A percentile compares a stretch with the other conserved stretches of the same genome.
phyloP scores from a whole-genome alignment of 768 basidiomycete genomes.

The Auricularia heimuer region DNA sequence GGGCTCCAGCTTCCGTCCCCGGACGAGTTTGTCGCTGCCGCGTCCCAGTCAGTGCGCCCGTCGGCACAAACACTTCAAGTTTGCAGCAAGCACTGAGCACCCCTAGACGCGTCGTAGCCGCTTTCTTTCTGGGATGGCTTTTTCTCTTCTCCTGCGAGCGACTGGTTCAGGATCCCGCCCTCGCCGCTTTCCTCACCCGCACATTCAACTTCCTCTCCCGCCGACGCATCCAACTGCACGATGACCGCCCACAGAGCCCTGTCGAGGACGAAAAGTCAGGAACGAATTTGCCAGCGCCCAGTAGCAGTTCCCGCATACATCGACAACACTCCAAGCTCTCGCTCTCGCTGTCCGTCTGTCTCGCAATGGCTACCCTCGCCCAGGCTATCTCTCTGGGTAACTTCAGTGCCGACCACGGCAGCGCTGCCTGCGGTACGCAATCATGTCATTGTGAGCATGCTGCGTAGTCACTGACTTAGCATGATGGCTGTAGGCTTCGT shows the following conservation, averaged over 20 bases:
- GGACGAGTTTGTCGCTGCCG: background rate
- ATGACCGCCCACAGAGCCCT: background rate
- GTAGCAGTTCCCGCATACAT: background rate
- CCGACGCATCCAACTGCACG: background rate
- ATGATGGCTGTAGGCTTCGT: slow-evolving; percentile 27
- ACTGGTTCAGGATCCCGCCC: background rate
- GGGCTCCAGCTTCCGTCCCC: slow-evolving; percentile 2
- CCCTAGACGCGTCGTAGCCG: slow-evolving; percentile 2
- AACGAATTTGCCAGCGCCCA: background rate
- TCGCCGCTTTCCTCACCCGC: background rate
- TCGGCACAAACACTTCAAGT: background rate
- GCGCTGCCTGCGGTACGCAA: background rate
- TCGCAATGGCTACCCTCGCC: background rate
- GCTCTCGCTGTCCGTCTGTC: background rate
- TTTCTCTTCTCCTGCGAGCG: slow-evolving; percentile 3
- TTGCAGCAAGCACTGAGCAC: background rate
- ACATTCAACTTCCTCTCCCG: background rate
- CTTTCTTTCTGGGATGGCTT: slow-evolving; percentile 4
- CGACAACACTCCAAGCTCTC: slow-evolving; percentile 1
- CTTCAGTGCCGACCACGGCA: background rate
- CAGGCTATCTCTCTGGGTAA: slow-evolving; percentile 1
- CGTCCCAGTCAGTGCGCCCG: slow-evolving; percentile 2
- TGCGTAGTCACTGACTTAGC: background rate
- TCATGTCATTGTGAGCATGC: background rate
- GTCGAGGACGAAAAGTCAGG: background rate